Conservation (phyloP, 2,329 filamentous ascomycete genomes). For the Penicillium griseofulvum region DNA sequence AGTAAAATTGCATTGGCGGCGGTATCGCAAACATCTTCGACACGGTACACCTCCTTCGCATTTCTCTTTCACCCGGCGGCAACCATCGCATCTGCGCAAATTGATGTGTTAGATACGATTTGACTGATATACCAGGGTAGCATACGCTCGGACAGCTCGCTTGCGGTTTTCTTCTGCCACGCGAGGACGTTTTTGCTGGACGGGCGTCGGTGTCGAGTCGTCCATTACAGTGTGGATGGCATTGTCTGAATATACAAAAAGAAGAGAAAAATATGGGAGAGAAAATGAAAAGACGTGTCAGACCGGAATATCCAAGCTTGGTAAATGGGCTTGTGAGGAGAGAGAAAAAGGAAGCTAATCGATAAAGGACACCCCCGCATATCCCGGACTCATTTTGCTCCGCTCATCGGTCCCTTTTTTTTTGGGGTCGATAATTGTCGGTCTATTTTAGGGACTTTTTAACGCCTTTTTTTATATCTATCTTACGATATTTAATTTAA, state of each 20-base stretch:
- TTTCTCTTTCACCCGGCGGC: slow-evolving; percentile 56
- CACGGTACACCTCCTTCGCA: slow-evolving; percentile 57
- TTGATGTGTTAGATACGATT: slow-evolving; percentile 12
- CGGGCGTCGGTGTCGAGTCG: slow-evolving; percentile 26
- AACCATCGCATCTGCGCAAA: slow-evolving; percentile 52
- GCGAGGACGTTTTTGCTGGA: slow-evolving; percentile 38
- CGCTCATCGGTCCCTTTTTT: not conserved
- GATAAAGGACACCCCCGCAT: slow-evolving; percentile 9
- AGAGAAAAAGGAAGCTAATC: slow-evolving; percentile 4
- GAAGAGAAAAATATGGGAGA: not conserved
- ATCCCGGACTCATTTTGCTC: not conserved
- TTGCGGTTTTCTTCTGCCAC: slow-evolving; percentile 44
- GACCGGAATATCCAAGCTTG: not conserved
- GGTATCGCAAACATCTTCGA: slow-evolving; percentile 52
- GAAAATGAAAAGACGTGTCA: not conserved
- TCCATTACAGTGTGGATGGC: slow-evolving; percentile 31
- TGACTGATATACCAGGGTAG: not conserved
- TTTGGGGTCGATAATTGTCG: not conserved
- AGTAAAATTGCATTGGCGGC: slow-evolving; percentile 52
- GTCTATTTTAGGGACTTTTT: too few relatives aligned
- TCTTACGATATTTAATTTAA: too few relatives aligned
- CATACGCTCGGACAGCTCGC: slow-evolving; percentile 42
- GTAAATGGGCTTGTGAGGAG: slow-evolving; percentile 1
- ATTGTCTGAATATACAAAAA: slow-evolving; percentile 24
- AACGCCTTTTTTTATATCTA: too few relatives aligned